Percentiles rank a stretch among this genome's conserved stretches.
phyloP scores from a whole-genome alignment of 106 monocot species.

The Acorus gramineus region DNA sequence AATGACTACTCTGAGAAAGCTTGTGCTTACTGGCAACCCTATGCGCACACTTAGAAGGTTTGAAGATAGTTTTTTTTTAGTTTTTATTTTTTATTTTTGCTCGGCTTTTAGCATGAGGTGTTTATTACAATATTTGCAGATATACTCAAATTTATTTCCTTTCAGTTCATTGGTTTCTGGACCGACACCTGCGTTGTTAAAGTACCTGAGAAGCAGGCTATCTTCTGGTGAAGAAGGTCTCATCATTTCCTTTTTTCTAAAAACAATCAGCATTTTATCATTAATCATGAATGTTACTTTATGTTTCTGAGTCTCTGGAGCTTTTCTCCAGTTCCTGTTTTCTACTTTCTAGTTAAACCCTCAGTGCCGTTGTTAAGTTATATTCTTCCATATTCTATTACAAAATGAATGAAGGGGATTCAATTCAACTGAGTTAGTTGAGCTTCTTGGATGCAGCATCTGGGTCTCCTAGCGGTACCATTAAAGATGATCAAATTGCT shows the following conservation, averaged over 20 bases:
- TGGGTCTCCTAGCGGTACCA: conserved; percentile 25
- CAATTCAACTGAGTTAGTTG: too few species aligned
- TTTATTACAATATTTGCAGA: too few species aligned
- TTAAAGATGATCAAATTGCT: conserved; percentile 59
- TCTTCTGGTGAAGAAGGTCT: conserved; percentile 65
- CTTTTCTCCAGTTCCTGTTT: too few species aligned
- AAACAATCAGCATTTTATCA: too few species aligned
- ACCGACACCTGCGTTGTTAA: conserved; percentile 73
- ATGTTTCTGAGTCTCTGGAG: too few species aligned
- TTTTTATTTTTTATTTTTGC: neutral
- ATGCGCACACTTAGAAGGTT: conserved; percentile 84
- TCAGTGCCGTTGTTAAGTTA: conserved; percentile 1
- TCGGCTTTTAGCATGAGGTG: neutral
- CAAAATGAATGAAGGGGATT: neutral
- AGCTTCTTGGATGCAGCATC: conserved; percentile 22
- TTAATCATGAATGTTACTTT: too few species aligned
- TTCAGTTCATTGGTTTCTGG: conserved; percentile 87
- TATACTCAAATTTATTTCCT: neutral
- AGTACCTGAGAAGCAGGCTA: conserved; percentile 65
- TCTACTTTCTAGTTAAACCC: too few species aligned
- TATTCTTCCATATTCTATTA: neutral
- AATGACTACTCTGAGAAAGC: conserved; percentile 88
- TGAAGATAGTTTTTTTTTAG: neutral
- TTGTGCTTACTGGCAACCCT: conserved; percentile 86
- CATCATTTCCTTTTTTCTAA: too few species aligned